Evolutionary conservation across 2,329 filamentous ascomycete genomes (phyloP).

Genomic region (Ophiostoma montium): DNA sequence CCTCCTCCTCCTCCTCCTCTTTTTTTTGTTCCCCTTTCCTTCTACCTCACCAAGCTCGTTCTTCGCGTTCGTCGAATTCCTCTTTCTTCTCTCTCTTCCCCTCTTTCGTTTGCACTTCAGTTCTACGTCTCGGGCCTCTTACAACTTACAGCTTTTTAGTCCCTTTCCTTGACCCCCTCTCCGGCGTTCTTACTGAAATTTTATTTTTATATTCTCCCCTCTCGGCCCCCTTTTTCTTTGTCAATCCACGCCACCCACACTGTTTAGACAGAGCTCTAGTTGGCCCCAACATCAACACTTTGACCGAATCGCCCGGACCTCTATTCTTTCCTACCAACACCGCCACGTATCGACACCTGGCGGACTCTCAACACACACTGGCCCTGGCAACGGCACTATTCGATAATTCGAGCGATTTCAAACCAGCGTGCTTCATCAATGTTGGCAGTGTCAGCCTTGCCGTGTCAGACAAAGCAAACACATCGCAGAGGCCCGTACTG

Average conservation of each 20-base stretch:
- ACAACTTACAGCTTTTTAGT: slow-evolving; percentile 6
- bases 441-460: not conserved
- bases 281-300: not conserved
- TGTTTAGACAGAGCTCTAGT: not conserved
- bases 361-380: not conserved
- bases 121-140: slow-evolving; percentile 1
- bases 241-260: not conserved
- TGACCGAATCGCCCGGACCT: not conserved
- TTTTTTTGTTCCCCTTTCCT: not conserved
- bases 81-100: not conserved
- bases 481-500: not conserved
- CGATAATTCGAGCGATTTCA: not conserved
- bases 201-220: slow-evolving; percentile 2
- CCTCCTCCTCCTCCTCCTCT: not conserved
- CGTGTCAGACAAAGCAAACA: not conserved
- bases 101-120: not conserved
- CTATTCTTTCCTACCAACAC: not conserved
- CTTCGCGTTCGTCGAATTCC: not conserved
- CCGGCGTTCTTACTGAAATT: not conserved
- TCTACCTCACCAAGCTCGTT: not conserved
- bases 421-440: not conserved
- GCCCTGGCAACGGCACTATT: not conserved
- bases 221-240: not conserved
- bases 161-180: not conserved
- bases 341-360: not conserved